A percentile compares a stretch with the other conserved stretches of the same genome.
phyloP scores from a whole-genome alignment of 2,329 filamentous ascomycete species.

The Epichloe hybrida region DNA sequence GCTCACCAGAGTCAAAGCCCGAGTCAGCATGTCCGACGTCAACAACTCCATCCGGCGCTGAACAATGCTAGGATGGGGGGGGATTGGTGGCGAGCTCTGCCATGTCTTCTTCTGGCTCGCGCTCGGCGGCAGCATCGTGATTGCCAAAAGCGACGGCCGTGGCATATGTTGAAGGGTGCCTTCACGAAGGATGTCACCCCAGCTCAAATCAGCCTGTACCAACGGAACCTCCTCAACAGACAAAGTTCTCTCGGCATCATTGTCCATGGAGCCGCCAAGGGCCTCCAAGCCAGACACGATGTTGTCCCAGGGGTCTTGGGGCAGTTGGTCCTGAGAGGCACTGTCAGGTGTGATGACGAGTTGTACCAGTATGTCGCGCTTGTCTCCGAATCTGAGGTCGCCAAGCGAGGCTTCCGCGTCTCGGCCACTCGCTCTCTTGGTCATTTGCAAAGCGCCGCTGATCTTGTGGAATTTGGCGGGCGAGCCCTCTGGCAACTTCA shows the following conservation, averaged over 20 bases:
- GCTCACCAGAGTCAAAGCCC: slow-evolving; percentile 80
- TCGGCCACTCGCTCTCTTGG: slow-evolving; percentile 85
- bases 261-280: slow-evolving; percentile 73
- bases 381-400: slow-evolving; percentile 89
- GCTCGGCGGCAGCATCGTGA: slow-evolving; percentile 76
- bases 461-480: slow-evolving; percentile 98
- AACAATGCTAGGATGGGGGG: slow-evolving; percentile 86
- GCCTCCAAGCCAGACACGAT: slow-evolving; percentile 93
- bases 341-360: slow-evolving; percentile 84
- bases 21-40: slow-evolving; percentile 93
- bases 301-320: slow-evolving; percentile 92
- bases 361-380: slow-evolving; percentile 85
- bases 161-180: slow-evolving; percentile 76
- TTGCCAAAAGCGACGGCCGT: slow-evolving; percentile 79
- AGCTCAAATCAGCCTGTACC: slow-evolving; percentile 86
- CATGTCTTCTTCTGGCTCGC: slow-evolving; percentile 52
- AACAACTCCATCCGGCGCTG: slow-evolving; percentile 95
- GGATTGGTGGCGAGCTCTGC: slow-evolving; percentile 64
- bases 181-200: slow-evolving; percentile 85
- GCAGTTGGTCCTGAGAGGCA: slow-evolving; percentile 66
- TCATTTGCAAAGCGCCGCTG: slow-evolving; percentile 88
- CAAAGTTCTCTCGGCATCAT: slow-evolving; percentile 66
- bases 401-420: slow-evolving; percentile 89
- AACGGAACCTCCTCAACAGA: slow-evolving; percentile 92
- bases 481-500: slow-evolving; percentile 87